These are phyloP conservation scores for Sutorius australiensis DNA, from an alignment of 768 basidiomycete species.

Conservation along the genomic window DNA sequence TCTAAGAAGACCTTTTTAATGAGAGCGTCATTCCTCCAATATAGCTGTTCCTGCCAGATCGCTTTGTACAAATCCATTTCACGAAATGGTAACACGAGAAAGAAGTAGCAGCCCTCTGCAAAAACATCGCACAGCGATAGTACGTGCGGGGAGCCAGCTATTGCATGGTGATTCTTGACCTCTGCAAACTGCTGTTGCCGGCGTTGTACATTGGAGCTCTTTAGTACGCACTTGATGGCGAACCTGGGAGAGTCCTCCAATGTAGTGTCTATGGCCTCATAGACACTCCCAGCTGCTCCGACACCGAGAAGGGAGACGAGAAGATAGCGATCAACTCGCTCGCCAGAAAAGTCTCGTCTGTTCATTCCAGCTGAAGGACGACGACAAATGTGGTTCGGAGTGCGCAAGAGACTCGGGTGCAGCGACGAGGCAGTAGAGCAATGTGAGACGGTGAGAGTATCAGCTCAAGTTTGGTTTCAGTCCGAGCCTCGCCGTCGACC, in stretches of 20 bases:
- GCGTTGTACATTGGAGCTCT: constrained; percentile 45
- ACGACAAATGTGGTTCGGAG: neutral
- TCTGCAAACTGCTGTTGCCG: constrained; percentile 57
- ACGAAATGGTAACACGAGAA: constrained; percentile 55
- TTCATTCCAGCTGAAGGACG: neutral
- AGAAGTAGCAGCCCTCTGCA: constrained; percentile 55
- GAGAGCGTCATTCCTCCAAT: constrained; percentile 53
- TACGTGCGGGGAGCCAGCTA: constrained; percentile 42
- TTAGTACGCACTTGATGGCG: constrained; percentile 74
- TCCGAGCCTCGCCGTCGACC: neutral
- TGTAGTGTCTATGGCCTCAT: constrained; percentile 58
- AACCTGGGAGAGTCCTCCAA: constrained; percentile 39
- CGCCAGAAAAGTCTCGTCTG: constrained; percentile 46
- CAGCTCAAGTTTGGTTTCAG: neutral
- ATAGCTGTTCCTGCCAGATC: constrained; percentile 48
- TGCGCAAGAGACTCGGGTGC: neutral
- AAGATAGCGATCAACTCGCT: constrained; percentile 54
- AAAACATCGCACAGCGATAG: constrained; percentile 63
- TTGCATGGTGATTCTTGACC: neutral
- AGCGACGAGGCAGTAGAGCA: neutral
- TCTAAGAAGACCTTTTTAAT: constrained; percentile 69
- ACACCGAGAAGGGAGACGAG: constrained; percentile 62
- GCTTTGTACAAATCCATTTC: constrained; percentile 63
- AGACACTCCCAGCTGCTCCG: constrained; percentile 77
- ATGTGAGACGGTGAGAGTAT: neutral